Base-by-base conservation (phyloP, 805 yeast species). In the Schizosaccharomyces lindneri region DNA sequence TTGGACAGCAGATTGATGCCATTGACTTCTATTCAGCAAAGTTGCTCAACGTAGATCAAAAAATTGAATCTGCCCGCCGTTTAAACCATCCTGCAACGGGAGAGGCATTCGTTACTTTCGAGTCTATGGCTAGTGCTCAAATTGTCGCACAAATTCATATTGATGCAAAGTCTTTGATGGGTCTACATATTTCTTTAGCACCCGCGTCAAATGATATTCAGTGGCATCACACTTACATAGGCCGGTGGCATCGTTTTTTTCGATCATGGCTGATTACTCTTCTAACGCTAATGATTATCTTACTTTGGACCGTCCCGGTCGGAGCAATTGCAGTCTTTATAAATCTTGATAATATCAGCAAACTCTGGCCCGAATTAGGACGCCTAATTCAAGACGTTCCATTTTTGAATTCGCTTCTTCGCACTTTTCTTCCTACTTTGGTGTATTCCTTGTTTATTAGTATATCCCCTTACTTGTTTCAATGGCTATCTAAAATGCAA, bases 141-240 rank as follows among this genome's bases (percentile, higher is more conserved):
- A 84, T 88, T 86, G 83, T 93, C 36, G 96, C 97, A 0, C 98
- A 93, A 70, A 93, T 97, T 0, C 89, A 90, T 0, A 71, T 93
- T 63, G 96, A 89, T 69, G 97, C 97, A 0, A 79, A 85, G 63
- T 87, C 93, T 6, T 83, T 85, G 36, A 51, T 51, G 68, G 85
- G 82, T 63, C 74, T 93, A 61, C 85, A 89, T 43, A 85, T 95
- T 3, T 75, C 79, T 51, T 73, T 88, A 62, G 97, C 97, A 0
- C 97, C 97, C 0, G 95, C 97, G 1, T 97, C 97, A 3, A 90
- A 85, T 67, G 98, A 90, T 70, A 84, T 90, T 29, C 82, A 87
- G 51, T 90, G 98, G 98, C 85, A 82, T 63, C 87, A 89, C 68
- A 79, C 87, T 43, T 89, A 94, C 66, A 73, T 89, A 68, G 81